Conservation (phyloP, 2,329 filamentous ascomycete genomes). For the Fusarium sp. region DNA sequence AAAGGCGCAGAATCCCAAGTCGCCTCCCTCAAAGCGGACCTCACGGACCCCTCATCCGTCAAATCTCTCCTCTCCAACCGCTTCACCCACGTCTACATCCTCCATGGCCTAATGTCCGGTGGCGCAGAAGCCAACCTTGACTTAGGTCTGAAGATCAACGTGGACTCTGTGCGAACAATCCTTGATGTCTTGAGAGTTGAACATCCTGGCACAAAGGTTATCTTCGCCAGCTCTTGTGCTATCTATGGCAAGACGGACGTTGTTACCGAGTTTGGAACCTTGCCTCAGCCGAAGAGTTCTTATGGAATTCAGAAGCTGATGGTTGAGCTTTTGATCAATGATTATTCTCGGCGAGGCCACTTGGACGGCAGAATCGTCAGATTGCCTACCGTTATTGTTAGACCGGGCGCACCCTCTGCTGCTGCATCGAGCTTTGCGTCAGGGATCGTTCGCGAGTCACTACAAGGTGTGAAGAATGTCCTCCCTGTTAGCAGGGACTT, state of each 20-base stretch:
- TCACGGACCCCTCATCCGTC: constrained; percentile 38
- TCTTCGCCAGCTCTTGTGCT: constrained; percentile 70
- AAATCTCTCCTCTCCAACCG: constrained; percentile 42
- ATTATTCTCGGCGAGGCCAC: constrained; percentile 59
- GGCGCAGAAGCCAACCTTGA: constrained; percentile 69
- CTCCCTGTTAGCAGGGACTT: constrained; percentile 60
- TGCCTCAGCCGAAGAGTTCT: constrained; percentile 62
- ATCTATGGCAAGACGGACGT: constrained; percentile 60
- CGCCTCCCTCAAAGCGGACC: constrained; percentile 41
- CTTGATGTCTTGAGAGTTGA: constrained; percentile 60
- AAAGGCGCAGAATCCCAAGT: constrained; percentile 45
- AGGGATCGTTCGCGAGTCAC: constrained; percentile 69
- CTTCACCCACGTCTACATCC: constrained; percentile 64
- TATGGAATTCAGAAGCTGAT: constrained; percentile 73
- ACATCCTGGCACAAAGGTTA: constrained; percentile 62
- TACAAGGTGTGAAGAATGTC: constrained; percentile 56
- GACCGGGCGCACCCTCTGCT: constrained; percentile 68
- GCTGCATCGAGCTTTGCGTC: constrained; percentile 70
- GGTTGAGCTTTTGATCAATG: constrained; percentile 58
- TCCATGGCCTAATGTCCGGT: constrained; percentile 73
- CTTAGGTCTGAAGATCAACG: constrained; percentile 65
- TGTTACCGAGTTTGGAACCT: constrained; percentile 40
- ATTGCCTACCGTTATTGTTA: constrained; percentile 69
- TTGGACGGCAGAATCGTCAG: constrained; percentile 67
- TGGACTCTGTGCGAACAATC: constrained; percentile 65